Evolutionary conservation across 768 basidiomycete genomes (phyloP).

Genomic region (Gymnopilus junonius): DNA sequence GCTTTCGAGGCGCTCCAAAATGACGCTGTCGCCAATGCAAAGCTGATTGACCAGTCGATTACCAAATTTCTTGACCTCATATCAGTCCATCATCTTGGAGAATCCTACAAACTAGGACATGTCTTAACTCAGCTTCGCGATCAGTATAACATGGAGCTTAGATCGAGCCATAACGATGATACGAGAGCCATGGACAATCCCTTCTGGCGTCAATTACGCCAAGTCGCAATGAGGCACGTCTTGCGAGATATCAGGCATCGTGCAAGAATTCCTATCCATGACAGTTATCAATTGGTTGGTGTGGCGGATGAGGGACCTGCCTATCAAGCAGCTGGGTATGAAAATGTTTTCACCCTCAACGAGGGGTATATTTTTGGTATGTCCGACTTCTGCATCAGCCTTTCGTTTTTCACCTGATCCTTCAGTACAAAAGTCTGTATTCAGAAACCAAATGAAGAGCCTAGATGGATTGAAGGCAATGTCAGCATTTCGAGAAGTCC

Average conservation of each 20-base stretch:
- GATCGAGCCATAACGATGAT: constrained; percentile 30
- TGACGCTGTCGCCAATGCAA: constrained; percentile 55
- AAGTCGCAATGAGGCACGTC: constrained; percentile 64
- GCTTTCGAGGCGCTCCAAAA: constrained; percentile 69
- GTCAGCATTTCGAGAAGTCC: constrained; percentile 74
- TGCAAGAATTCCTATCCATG: constrained; percentile 73
- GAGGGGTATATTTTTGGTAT: constrained; percentile 74
- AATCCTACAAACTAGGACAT: constrained; percentile 50
- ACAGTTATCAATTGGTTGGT: constrained; percentile 74
- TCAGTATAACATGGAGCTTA: constrained; percentile 49
- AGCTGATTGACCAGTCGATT: constrained; percentile 63
- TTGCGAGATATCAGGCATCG: constrained; percentile 76
- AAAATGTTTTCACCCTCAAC: constrained; percentile 57
- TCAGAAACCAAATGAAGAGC: constrained; percentile 52
- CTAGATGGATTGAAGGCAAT: constrained; percentile 61
- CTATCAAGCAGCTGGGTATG: constrained; percentile 49
- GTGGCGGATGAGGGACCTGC: constrained; percentile 83
- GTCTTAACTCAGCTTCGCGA: constrained; percentile 55
- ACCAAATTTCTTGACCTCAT: constrained; percentile 53
- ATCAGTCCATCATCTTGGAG: constrained; percentile 47
- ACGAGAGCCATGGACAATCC: constrained; percentile 50
- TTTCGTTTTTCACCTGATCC: too few species aligned
- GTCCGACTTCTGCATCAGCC: too few species aligned
- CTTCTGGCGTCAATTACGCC: constrained; percentile 60
- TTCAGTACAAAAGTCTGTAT: too few species aligned